Evolutionary conservation across 2,329 filamentous ascomycete genomes (phyloP).

Genomic region (Escovopsis sp.): DNA sequence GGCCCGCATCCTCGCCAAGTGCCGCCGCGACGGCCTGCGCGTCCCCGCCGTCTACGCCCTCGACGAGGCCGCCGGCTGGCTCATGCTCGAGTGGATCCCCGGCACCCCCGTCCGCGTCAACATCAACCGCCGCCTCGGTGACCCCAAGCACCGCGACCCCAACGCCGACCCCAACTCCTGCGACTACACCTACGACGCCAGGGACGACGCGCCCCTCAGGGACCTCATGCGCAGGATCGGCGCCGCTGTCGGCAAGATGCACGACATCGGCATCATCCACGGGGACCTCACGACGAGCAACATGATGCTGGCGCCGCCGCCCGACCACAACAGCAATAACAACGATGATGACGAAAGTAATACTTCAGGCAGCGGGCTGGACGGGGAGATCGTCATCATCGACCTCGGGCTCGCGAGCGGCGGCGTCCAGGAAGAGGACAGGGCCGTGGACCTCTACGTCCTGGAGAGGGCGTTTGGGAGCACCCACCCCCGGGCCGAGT

Average conservation of each 20-base stretch:
- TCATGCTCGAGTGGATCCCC: slow-evolving; percentile 75
- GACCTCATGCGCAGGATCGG: slow-evolving; percentile 59
- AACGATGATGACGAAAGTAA: slow-evolving; percentile 9
- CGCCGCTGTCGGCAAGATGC: slow-evolving; percentile 56
- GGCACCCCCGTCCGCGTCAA: slow-evolving; percentile 55
- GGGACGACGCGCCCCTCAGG: slow-evolving; percentile 36
- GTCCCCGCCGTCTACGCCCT: slow-evolving; percentile 70
- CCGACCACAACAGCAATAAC: slow-evolving; percentile 9
- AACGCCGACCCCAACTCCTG: too few relatives aligned
- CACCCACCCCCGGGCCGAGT: slow-evolving; percentile 78
- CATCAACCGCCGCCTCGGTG: slow-evolving; percentile 52
- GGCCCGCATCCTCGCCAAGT: slow-evolving; percentile 69
- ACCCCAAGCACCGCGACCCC: too few relatives aligned
- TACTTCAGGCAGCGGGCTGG: slow-evolving; percentile 18
- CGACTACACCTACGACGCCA: slow-evolving; percentile 23
- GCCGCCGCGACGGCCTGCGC: slow-evolving; percentile 60
- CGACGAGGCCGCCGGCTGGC: slow-evolving; percentile 51
- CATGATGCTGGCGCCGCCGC: slow-evolving; percentile 54
- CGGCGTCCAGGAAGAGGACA: slow-evolving; percentile 73
- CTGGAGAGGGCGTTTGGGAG: slow-evolving; percentile 88
- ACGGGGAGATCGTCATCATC: slow-evolving; percentile 75
- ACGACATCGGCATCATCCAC: slow-evolving; percentile 76
- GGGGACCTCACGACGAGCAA: slow-evolving; percentile 97
- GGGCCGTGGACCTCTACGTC: slow-evolving; percentile 92
- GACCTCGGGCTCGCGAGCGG: slow-evolving; percentile 86